These are phyloP conservation scores for Cetradonia linearis DNA, from an alignment of 495 filamentous ascomycete species.

Conservation along the genomic window DNA sequence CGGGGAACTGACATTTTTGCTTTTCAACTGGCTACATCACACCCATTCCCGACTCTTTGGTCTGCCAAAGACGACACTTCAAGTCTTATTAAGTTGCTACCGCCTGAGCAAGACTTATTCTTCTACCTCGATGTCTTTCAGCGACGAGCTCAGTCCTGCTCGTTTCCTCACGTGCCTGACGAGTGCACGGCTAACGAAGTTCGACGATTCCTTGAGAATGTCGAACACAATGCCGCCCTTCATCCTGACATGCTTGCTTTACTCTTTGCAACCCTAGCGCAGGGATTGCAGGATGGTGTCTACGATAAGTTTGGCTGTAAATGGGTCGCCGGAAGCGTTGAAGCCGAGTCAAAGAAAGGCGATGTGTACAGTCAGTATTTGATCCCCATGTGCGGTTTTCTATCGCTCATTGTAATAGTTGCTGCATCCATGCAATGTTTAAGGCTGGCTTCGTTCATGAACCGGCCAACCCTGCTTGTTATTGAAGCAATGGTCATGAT, in stretches of 20 bases:
- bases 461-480: slow-evolving; percentile 35
- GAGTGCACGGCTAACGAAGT: slow-evolving; percentile 35
- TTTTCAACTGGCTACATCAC: slow-evolving; percentile 24
- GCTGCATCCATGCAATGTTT: slow-evolving; percentile 29
- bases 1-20: slow-evolving; percentile 34
- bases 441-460: slow-evolving; percentile 39
- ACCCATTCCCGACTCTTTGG: slow-evolving; percentile 34
- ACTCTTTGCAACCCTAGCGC: slow-evolving; percentile 38
- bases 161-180: slow-evolving; percentile 37
- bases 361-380: slow-evolving; percentile 34
- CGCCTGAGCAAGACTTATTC: slow-evolving; percentile 29
- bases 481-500: slow-evolving; percentile 39
- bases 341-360: slow-evolving; percentile 29
- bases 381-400: too few relatives aligned
- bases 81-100: slow-evolving; percentile 30
- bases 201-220: slow-evolving; percentile 33
- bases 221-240: slow-evolving; percentile 31
- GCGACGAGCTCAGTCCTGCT: slow-evolving; percentile 32
- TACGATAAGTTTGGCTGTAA: slow-evolving; percentile 33
- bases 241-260: slow-evolving; percentile 40
- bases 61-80: slow-evolving; percentile 26
- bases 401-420: slow-evolving; percentile 15
- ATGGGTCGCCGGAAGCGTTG: slow-evolving; percentile 34
- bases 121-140: slow-evolving; percentile 34
- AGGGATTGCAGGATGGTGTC: slow-evolving; percentile 35